Evolutionary conservation across 768 basidiomycete species (phyloP), one percentile per base, ranked within the genome.

Genomic region (Amanita jacksonii): DNA sequence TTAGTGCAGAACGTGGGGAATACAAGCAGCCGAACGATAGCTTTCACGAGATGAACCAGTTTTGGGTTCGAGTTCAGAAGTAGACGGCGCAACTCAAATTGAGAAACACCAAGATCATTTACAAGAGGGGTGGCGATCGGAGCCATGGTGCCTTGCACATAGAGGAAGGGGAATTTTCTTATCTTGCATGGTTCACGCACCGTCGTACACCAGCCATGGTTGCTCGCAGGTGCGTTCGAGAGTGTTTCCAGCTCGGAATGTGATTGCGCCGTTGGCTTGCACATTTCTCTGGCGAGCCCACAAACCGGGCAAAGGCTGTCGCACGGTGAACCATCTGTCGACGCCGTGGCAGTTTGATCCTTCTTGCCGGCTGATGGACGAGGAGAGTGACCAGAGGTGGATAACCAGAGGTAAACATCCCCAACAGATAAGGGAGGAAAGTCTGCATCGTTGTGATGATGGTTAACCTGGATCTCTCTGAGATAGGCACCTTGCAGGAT

Each of bases 371-470:
- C 22, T 3, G 38, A 25, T 8, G 27, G 28, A 5, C 58, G 54
- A 45, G 55, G 57, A 52, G 70, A 67, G 43, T 67, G 58, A 0
- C 65, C 67, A 23, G 67, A 61, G 39, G 65, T 63, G 18, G 57
- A 54, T 28, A 75, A 61, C 74, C 75, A 77, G 10, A 51, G 50
- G 53, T 65, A 71, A 1, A 74, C 64, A 41, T 73, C 69, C 4
- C 62, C 69, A 22, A 66, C 64, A 3, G 63, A 62, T 38, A 74
- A 52, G n/a, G 51, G 40, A 18, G 56, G 51, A 43, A 50, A 48
- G 12, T 50, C 27, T 12, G 27, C 48, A 10, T 46, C 34, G 13
- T 52, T n/a, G 13, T 48, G 43, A 8, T 41, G 28, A n/a, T n/a
- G n/a, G n/a, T n/a, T n/a, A n/a, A 7, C 47, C 48, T 41, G 45